Base-by-base conservation (phyloP, 306 rosid species). In the Fagus crenata region DNA sequence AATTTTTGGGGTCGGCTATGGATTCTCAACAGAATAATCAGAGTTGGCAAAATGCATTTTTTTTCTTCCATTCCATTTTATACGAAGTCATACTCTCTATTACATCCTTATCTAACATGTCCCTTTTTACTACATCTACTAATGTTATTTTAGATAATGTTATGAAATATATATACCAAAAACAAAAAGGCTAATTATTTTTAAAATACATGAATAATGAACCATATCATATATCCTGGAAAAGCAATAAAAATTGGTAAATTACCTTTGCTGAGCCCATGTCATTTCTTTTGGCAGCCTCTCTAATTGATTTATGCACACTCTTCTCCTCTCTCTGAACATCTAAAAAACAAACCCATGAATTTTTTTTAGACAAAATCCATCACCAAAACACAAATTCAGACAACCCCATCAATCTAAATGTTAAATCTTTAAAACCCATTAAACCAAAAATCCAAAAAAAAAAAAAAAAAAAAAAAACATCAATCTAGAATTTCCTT, bases 211-310 rank as follows among this genome's bases (percentile, higher is more conserved):
- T 6, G 77, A 61, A 74, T 72, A 46, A 43, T 43, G 61, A 15
- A 15, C 59, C 39, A 55, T 18, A 71, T 55, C 28, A 22, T 22
- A 22, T 39, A 71, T 43, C 63, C 42, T 31, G 59, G 4, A 67
- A 14, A 73, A 73, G 70, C 59, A 74, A 37, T 79, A 73, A 32
- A 37, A 43, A 43, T 40, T 18, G 6, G 6, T 33, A 43, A 40
- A 67, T 42, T 67, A 95, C 99, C 99, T 92, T 95, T 39, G 99
- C 99, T 77, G 99, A 92, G 58, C 88, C 93, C 91, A 95, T 89
- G 87, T 95, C 97, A 67, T 91, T 95, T 77, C 99, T 90, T 85
- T 95, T 95, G 5, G 97, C 97, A 60, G 99, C 97, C 49, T 95
- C 99, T 82, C 61, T 86, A 69, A 95, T 95, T 17, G 99, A 91